Evolutionary conservation across 1,284 basidiomycete species (phyloP), one percentile per base, ranked within the genome.

Genomic region (Vanrija pseudolonga): DNA sequence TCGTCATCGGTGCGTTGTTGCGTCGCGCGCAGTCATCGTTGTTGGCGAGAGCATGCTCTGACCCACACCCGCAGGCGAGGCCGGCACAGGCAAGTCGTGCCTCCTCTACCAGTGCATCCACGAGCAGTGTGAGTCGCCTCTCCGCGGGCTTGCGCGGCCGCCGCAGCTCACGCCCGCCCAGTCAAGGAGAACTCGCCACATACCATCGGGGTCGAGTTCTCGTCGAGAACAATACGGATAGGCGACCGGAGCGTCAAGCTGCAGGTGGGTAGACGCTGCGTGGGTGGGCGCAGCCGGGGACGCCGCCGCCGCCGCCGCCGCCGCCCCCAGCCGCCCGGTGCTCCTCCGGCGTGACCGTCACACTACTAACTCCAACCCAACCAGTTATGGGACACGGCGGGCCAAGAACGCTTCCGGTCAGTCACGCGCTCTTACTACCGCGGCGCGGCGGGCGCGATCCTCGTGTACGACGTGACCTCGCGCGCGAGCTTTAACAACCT

Each of bases 181-280:
- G 93, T 95, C 83, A 96, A 95, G 78, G 89, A 93, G 66, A 88
- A 95, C 69, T 93, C 93, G 0, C 88, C 94, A 75, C 95, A 98
- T 73, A 98, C 95, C 14, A 98, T 98, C 59, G 95, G 94, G 12
- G 92, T 96, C 32, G 93, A 95, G 69, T 95, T 96, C 73, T 91
- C 90, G 9, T 92, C 89, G 72, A 80, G 90, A 57, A 90, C 90
- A 1, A 83, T 96, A 50, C 86, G 86, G 65, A 82, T 96, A 44
- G 92, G 89, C 55, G 91, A 94, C 80, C 90, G 92, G 78, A 84
- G 87, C 64, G 91, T 96, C 62, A 97, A 97, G 76, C 81, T 97
- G 36, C 92, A 95, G 83, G 91, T 91, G 59, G 61, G 82, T 67
- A 12, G 40, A 2, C 56, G 57, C 7, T 38, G 44, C 19, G 24